phyloP scores from a whole-genome alignment of 2,329 filamentous ascomycete species.

The Diplodia seriata region DNA sequence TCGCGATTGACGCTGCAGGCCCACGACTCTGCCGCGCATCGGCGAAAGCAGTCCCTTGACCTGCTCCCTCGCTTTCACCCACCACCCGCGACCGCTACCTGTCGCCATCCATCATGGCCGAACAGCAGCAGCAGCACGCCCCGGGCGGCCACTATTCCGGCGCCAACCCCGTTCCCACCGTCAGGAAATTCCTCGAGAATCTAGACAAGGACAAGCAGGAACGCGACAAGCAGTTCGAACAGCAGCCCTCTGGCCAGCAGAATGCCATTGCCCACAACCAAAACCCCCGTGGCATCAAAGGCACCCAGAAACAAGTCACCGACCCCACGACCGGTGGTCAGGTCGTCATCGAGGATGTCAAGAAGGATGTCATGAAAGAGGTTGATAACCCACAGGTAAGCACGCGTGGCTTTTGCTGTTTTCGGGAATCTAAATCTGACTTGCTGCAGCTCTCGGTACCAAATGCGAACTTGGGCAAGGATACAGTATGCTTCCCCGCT shows the following conservation, averaged over 20 bases:
- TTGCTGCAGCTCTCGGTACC: conserved; percentile 75
- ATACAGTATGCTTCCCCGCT: conserved; percentile 58
- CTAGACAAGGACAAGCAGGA: conserved; percentile 81
- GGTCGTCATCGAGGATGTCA: conserved; percentile 83
- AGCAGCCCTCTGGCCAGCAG: conserved; percentile 51
- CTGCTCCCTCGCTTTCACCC: conserved; percentile 15
- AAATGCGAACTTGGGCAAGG: conserved; percentile 84
- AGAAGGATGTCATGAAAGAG: conserved; percentile 71
- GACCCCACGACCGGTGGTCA: conserved; percentile 89
- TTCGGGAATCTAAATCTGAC: not conserved
- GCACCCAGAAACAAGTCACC: conserved; percentile 68
- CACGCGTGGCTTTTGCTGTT: conserved; percentile 9
- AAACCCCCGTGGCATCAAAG: conserved; percentile 53
- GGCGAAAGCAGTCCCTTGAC: conserved; percentile 12
- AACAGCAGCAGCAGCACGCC: conserved; percentile 53
- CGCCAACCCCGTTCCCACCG: conserved; percentile 82
- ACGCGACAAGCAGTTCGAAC: conserved; percentile 75
- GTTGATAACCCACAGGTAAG: conserved; percentile 74
- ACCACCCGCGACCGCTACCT: not conserved
- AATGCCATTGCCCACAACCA: conserved; percentile 51
- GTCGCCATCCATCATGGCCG: conserved; percentile 31
- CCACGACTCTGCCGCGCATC: not conserved
- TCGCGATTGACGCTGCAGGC: conserved; percentile 5
- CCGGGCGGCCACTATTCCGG: conserved; percentile 79
- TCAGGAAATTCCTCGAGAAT: conserved; percentile 80